phyloP scores from a whole-genome alignment of 306 rosid genomes.

The Luffa acutangula region DNA sequence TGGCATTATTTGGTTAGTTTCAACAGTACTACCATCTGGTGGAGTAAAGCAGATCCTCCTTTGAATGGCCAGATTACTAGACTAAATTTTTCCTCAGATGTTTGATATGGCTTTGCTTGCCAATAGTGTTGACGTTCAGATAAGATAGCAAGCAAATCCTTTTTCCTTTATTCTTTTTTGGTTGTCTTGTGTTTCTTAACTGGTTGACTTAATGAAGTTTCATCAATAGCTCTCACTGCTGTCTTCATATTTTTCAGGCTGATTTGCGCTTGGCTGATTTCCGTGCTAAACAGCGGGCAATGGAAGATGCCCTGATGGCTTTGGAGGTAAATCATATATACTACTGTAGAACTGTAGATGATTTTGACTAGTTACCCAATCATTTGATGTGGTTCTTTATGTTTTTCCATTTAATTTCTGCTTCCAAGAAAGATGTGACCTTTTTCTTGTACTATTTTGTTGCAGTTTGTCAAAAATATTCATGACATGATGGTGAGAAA shows the following conservation, averaged over 20 bases:
- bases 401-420: not conserved
- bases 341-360: not conserved
- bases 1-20: not conserved
- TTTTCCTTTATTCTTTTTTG: not conserved
- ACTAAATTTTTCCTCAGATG: not conserved
- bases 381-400: not conserved
- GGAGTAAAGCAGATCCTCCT: not conserved
- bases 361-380: not conserved
- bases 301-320: constrained; percentile 91
- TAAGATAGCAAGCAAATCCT: not conserved
- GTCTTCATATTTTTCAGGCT: constrained; percentile 42
- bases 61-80: not conserved
- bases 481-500: constrained; percentile 68
- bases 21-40: not conserved
- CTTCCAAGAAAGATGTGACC: not conserved
- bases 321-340: constrained; percentile 49
- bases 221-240: constrained; percentile 10
- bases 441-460: not conserved
- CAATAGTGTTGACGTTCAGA: not conserved
- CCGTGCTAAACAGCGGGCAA: constrained; percentile 88
- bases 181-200: not conserved
- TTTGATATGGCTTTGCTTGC: not conserved
- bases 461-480: constrained; percentile 77
- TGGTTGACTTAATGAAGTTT: not conserved
- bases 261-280: constrained; percentile 85